Base-by-base conservation (phyloP, 2,329 filamentous ascomycete genomes). In the Penicillium rolfsii region DNA sequence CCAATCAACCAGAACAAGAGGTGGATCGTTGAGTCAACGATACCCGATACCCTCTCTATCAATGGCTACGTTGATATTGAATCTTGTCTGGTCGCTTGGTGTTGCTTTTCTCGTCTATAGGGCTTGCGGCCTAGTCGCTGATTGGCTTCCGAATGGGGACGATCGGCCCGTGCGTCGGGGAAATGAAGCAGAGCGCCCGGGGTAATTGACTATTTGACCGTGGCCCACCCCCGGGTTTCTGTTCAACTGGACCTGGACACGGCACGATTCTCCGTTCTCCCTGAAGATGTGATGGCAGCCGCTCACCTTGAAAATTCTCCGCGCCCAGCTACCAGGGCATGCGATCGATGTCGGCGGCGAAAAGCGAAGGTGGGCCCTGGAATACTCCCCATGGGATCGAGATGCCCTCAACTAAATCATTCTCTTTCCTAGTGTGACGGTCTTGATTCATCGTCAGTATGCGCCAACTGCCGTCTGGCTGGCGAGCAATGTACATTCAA, bases 401-500 rank as follows among this genome's bases (percentile, higher is more conserved):
- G 19, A 4, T n/a, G 14, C 11, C n/a, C 12, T 30, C 12, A 24
- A 38, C 40, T 52, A 35, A 36, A 55, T 14, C 9, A 24, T 2
- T 36, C 12, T 16, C 38, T 22, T 43, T 33, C 22, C 12, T 54
- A 65, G 63, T 65, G 63, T 40, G 58, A 64, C 48, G 52, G 38
- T 41, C 48, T 56, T 14, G 52, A 54, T 40, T 24, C 46, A 52
- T 59, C 58, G 14, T 60, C 52, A 33, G 38, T 45, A 12, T 67
- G 64, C 36, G 61, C 43, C 33, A 55, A 62, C 46, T 80, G 77
- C 64, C 72, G 70, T 26, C 66, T 74, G 52, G 71, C 72, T 33
- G 70, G 67, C 7, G 66, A 69, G 54, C 60, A 65, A 59, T 80
- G 78, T 61, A 77, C 71, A 3, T 80, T 79, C 61, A 64, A 79